phyloP scores from a whole-genome alignment of 2,329 filamentous ascomycete genomes.

The Calonectria henricotiae region DNA sequence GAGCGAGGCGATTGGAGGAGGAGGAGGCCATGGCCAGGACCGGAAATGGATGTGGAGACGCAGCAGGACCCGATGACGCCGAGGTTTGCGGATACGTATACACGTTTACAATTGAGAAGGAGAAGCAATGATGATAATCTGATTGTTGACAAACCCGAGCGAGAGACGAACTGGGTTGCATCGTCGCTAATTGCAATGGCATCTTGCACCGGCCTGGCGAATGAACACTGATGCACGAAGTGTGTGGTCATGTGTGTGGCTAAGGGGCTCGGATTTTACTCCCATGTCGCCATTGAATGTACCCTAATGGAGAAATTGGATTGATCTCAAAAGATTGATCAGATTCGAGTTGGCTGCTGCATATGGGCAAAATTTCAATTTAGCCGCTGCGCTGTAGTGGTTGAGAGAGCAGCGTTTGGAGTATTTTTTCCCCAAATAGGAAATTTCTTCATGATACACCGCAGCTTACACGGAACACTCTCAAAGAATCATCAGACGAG shows the following conservation, averaged over 20 bases:
- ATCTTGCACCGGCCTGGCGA: background rate
- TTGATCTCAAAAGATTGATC: background rate
- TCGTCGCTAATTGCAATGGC: background rate
- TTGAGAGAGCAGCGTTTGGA: background rate
- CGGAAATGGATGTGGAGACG: constrained; percentile 30
- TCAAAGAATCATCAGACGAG: constrained; percentile 18
- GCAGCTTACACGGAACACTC: background rate
- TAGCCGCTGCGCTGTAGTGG: background rate
- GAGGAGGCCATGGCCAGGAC: constrained; percentile 1
- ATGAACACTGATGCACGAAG: background rate
- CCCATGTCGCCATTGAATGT: background rate
- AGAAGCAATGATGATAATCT: background rate
- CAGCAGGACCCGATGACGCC: constrained; percentile 29
- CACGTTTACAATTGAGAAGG: background rate
- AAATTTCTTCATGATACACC: constrained; percentile 9
- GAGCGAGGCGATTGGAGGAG: constrained; percentile 46
- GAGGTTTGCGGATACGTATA: constrained; percentile 17
- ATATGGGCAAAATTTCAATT: background rate
- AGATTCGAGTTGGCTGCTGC: background rate
- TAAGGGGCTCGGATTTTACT: too few species aligned
- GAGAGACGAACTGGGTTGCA: background rate
- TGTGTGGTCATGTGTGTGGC: too few species aligned
- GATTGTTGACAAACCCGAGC: background rate
- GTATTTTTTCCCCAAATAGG: background rate
- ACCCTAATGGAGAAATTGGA: background rate